Base-by-base conservation (phyloP, 129 eudicot species). In the Escallonia rubra region DNA sequence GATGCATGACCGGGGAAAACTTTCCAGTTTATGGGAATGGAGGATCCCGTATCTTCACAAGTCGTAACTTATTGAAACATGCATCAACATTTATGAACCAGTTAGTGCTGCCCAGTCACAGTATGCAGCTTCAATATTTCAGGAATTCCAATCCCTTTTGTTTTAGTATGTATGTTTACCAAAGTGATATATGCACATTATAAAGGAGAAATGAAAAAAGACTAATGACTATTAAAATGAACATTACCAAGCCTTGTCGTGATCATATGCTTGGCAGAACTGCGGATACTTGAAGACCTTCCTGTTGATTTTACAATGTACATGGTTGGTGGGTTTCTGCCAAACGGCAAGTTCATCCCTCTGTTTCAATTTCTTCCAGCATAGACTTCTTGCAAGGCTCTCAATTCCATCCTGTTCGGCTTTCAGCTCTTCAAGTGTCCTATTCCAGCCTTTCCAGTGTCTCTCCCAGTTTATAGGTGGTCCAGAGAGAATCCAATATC, bases 381-480 rank as follows among this genome's bases (percentile, higher is more conserved):
- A 93, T 2, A 93, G 66, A 70, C 98, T 89, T 72, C 62, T 80
- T 2, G 96, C 92, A 6, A 89, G 78, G 0, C 70, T 64, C 77
- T 93, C 98, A 41, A 93, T 86, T 11, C 39, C 60, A 10, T 63
- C 69, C 66, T 93, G 98, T 55, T 93, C 92, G 3, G 68, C 82
- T 41, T 81, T 83, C 10, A 93, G 68, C 59, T 89, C 86, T n/a
- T 89, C 74, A 5, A 63, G 63, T 1, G 87, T 78, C 65, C 96
- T 78, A 2, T 70, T 73, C 98, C 98, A 93, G 14, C 98, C 96
- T 70, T 67, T 84, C 92, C 90, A 89, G 48, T 71, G 95, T 42
- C 7, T 78, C 82, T 93, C 76, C 96, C 96, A 93, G 67, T 93
- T 93, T 14, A 93, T 84, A 23, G 98, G 98, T 61, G 98, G 98